Evolutionary conservation across 163 green algal genomes (phyloP).

Genomic region (Chlorella variabilis): DNA sequence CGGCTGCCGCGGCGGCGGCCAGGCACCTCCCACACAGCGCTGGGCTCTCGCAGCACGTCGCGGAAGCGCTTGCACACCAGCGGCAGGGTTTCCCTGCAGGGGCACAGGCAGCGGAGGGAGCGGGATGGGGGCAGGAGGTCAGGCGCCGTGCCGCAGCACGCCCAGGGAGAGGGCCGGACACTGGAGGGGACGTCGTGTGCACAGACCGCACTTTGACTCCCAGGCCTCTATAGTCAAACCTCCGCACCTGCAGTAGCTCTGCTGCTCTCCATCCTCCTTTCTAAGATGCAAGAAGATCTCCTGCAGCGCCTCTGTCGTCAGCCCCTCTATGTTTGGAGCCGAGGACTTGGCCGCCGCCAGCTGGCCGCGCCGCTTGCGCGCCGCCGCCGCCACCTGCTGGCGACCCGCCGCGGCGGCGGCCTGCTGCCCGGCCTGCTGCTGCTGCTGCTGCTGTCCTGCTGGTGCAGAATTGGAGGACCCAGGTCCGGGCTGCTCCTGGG

Average conservation of each 20-base stretch:
- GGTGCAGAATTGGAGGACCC: no score
- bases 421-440: no score
- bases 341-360: no score
- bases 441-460: not conserved
- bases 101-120: no score
- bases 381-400: not conserved
- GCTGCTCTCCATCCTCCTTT: constrained; percentile 5
- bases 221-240: no score
- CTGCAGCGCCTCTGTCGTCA: constrained; percentile 24
- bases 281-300: constrained; percentile 18
- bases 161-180: no score
- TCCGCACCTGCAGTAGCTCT: constrained; percentile 28
- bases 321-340: not conserved
- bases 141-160: no score
- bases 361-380: not conserved
- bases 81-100: constrained; percentile 35
- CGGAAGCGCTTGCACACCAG: constrained; percentile 39
- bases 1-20: not conserved
- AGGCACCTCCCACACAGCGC: constrained; percentile 26
- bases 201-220: no score
- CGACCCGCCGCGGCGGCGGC: not conserved
- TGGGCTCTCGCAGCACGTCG: constrained; percentile 24
- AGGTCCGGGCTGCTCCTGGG: not conserved
- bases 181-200: no score
- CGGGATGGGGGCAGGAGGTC: no score